Conservation (phyloP, 176 grass and related monocot species). For the Avena atlantica region DNA sequence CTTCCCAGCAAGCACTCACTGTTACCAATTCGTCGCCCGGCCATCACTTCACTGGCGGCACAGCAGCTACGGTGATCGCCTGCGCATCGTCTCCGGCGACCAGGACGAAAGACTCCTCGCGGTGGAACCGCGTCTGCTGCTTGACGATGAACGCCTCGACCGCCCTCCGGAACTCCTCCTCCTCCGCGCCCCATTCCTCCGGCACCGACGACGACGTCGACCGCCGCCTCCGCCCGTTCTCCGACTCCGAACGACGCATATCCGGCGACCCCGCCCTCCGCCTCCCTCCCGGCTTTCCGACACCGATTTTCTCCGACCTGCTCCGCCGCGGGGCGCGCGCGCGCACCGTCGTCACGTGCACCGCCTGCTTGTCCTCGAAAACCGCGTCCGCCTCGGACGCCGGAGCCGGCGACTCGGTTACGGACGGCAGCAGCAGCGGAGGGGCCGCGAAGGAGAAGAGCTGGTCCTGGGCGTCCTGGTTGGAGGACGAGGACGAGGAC, state of each 20-base stretch:
- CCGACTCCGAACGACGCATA: conserved; percentile 60
- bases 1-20: background rate
- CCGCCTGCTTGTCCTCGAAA: conserved; percentile 68
- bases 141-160: conserved; percentile 77
- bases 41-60: conserved; percentile 34
- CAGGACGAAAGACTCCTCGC: conserved; percentile 63
- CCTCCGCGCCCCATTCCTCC: conserved; percentile 41
- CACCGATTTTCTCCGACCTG: conserved; percentile 52
- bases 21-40: background rate
- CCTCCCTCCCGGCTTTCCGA: conserved; percentile 12
- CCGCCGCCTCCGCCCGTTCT: conserved; percentile 39
- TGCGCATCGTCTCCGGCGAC: conserved; percentile 20
- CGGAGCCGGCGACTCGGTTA: background rate
- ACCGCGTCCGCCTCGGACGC: conserved; percentile 1
- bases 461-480: background rate
- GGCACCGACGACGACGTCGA: background rate
- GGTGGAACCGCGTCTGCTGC: conserved; percentile 73
- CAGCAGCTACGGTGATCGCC: background rate
- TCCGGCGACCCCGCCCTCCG: conserved; percentile 41
- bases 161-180: conserved; percentile 62
- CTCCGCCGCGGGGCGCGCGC: conserved; percentile 41
- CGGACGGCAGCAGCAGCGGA: conserved; percentile 26
- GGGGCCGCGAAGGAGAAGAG: conserved; percentile 28
- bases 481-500: background rate
- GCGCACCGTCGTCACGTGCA: conserved; percentile 49